phyloP scores from a whole-genome alignment of 257 asterid genomes.

The Fraxinus anomala region DNA sequence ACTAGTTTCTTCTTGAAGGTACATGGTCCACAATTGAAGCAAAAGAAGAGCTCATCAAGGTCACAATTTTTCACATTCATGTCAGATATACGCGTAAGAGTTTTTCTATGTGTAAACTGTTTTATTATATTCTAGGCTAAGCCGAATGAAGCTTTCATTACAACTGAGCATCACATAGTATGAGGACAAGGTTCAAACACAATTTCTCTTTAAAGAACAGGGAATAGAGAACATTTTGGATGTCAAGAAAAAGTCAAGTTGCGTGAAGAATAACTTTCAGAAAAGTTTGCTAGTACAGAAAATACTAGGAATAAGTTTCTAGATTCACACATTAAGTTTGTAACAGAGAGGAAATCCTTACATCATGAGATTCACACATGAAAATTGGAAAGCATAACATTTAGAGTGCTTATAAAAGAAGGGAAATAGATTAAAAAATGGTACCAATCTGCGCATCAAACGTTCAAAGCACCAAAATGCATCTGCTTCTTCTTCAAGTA shows the following conservation, averaged over 20 bases:
- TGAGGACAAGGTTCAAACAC: not conserved
- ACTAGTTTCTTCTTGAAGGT: not conserved
- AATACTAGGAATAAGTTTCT: constrained; percentile 7
- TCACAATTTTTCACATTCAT: constrained; percentile 6
- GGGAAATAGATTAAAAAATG: constrained; percentile 4
- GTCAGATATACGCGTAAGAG: not conserved
- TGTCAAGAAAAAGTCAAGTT: not conserved
- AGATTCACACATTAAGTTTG: not conserved
- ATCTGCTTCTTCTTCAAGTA: constrained; percentile 90
- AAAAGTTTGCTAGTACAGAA: not conserved
- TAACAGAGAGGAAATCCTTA: constrained; percentile 18
- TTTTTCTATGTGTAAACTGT: not conserved
- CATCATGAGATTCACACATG: not conserved
- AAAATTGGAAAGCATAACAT: constrained; percentile 12
- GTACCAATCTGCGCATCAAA: constrained; percentile 86
- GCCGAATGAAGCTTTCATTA: constrained; percentile 2
- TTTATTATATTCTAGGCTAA: not conserved
- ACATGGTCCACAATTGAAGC: not conserved
- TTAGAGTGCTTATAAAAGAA: constrained; percentile 22
- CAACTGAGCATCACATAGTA: not conserved
- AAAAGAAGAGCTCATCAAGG: not conserved
- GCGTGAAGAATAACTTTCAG: not conserved
- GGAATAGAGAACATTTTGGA: not conserved
- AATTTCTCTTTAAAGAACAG: not conserved
- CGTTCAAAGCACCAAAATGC: constrained; percentile 97